Evolutionary conservation across 1,284 basidiomycete species (phyloP).

Genomic region (Leccinum griseonigrum): DNA sequence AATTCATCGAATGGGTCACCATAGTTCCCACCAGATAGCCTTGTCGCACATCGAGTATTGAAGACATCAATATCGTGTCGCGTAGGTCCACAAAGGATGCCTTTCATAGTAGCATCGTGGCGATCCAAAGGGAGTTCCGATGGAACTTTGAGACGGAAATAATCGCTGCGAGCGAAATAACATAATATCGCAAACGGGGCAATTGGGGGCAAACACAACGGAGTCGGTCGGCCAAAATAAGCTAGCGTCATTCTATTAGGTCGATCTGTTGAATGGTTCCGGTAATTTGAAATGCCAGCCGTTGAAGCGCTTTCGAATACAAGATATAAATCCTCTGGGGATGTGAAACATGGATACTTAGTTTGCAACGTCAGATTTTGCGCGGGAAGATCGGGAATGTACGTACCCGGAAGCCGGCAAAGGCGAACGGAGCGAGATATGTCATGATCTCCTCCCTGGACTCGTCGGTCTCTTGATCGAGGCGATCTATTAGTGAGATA

Average conservation of each 20-base stretch:
- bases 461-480: slow-evolving; percentile 38
- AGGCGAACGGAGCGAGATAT: slow-evolving; percentile 43
- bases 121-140: slow-evolving; percentile 34
- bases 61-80: slow-evolving; percentile 45
- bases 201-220: slow-evolving; percentile 38
- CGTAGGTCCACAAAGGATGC: slow-evolving; percentile 37
- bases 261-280: slow-evolving; percentile 27
- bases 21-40: slow-evolving; percentile 25
- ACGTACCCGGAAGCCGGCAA: slow-evolving; percentile 50
- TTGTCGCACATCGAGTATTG: slow-evolving; percentile 39
- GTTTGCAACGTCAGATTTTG: slow-evolving; percentile 12
- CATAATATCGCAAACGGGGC: slow-evolving; percentile 45
- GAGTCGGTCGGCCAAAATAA: slow-evolving; percentile 42
- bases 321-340: slow-evolving; percentile 24
- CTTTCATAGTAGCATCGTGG: slow-evolving; percentile 23
- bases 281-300: slow-evolving; percentile 2
- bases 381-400: slow-evolving; percentile 1
- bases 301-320: slow-evolving; percentile 4
- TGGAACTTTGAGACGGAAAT: slow-evolving; percentile 34
- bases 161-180: slow-evolving; percentile 45
- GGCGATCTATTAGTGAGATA: slow-evolving; percentile 25
- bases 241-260: slow-evolving; percentile 30
- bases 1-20: slow-evolving; percentile 25
- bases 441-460: slow-evolving; percentile 35
- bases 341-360: slow-evolving; percentile 35